These are phyloP conservation scores for Mariannaea sp. DNA, from an alignment of 2,329 filamentous ascomycete species.

Conservation along the genomic window DNA sequence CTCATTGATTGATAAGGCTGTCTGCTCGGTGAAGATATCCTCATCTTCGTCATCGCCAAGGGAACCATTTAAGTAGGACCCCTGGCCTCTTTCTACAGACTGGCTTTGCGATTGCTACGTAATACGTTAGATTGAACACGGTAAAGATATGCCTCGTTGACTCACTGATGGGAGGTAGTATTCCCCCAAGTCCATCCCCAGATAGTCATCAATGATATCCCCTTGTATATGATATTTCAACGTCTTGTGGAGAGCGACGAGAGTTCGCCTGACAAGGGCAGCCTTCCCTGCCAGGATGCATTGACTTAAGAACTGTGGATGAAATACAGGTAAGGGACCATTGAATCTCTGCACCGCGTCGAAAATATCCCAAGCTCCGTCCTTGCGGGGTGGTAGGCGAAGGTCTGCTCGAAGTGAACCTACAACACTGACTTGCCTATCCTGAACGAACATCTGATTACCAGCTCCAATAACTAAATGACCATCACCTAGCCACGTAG, in stretches of 20 bases:
- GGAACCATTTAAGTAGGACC: conserved; percentile 45
- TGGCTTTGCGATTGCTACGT: conserved; percentile 25
- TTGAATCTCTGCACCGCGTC: conserved; percentile 84
- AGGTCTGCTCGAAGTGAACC: conserved; percentile 62
- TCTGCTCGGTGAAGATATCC: conserved; percentile 71
- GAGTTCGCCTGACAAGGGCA: conserved; percentile 69
- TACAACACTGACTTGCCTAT: conserved; percentile 70
- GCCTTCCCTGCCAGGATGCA: conserved; percentile 83
- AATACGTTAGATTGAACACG: conserved; percentile 12
- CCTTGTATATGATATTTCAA: conserved; percentile 85
- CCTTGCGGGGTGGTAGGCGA: conserved; percentile 53
- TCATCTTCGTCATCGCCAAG: conserved; percentile 55
- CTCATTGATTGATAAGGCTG: conserved; percentile 73
- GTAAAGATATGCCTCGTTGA: neutral
- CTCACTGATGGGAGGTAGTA: conserved; percentile 53
- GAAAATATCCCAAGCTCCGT: conserved; percentile 71
- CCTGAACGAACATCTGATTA: conserved; percentile 87
- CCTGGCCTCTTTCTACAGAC: conserved; percentile 39
- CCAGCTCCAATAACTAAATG: conserved; percentile 87
- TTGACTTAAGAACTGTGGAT: conserved; percentile 88
- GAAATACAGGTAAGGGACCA: conserved; percentile 85
- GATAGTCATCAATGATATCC: conserved; percentile 77
- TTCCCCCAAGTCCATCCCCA: conserved; percentile 68
- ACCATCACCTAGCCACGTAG: conserved; percentile 85
- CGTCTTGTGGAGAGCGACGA: conserved; percentile 73